Base-by-base conservation (phyloP, 1,284 basidiomycete species). In the Neolentinus lepideus region DNA sequence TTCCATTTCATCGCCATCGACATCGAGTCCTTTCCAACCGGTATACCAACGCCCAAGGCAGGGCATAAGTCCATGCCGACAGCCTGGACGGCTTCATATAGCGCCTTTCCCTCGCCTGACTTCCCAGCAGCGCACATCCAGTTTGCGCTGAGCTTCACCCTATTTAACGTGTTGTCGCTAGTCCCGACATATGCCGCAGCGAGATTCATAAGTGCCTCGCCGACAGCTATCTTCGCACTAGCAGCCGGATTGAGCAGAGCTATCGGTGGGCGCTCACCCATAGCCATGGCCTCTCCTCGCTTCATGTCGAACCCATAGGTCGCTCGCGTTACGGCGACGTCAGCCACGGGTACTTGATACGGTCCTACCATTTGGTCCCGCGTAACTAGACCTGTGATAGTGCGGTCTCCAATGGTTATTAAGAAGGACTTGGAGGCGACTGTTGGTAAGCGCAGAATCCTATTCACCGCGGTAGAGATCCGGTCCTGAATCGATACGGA, bases 11-110 rank as follows among this genome's bases (percentile, higher is more conserved):
- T 99, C 58, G 91, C 90, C 96, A 99, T 99, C 31, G 92, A 95
- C 97, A 99, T 98, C 2, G 94, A 98, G 71, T 99, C 96, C 74
- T 99, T 99, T 29, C 97, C 96, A 33, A 99, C 96, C 0, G 96
- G 97, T 53, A 99, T 94, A 24, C 94, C 90, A 22, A 99, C 76
- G 11, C 96, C 95, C 12, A 99, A 81, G 22, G 84, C 84, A n/a
- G 96, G 95, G 70, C 97, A 99, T 11, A 99, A 76, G 59, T 97
- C 93, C 75, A 96, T 80, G 10, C 97, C 96, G 51, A 99, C 83
- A 2, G 97, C 93, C 60, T 89, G 75, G 4, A 98, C 97, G 19
- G 95, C 96, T 59, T 92, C 91, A 72, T 97, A 99, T 54, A 99
- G 77, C 21, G 83, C 85, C 1, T 88, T 86, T 26, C 96, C 96